Evolutionary conservation across 192 early-diverging fungal species (phyloP).

Genomic region (Coemansia sp.): DNA sequence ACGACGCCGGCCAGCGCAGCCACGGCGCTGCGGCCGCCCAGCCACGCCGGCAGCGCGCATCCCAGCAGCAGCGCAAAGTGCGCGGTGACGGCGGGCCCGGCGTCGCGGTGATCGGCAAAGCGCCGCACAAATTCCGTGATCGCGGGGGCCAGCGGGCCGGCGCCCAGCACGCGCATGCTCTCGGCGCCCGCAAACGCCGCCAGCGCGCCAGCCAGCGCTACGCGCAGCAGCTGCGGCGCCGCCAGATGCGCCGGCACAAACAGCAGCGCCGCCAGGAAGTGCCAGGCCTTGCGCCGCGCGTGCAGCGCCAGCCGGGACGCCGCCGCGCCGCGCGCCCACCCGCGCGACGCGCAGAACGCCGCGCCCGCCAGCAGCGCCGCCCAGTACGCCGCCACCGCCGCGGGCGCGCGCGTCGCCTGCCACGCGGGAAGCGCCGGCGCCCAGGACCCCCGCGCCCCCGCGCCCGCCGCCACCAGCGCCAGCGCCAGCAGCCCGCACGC

Average conservation of each 20-base stretch:
- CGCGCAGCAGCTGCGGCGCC: constrained; percentile 64
- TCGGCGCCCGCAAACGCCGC: constrained; percentile 71
- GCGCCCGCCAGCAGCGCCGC: constrained; percentile 2
- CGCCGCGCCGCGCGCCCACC: neutral
- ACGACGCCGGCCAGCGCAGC: constrained; percentile 73
- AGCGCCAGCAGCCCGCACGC: constrained; percentile 11
- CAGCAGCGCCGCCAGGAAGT: constrained; percentile 76
- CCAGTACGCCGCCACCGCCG: constrained; percentile 26
- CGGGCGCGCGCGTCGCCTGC: neutral
- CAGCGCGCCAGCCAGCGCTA: constrained; percentile 78
- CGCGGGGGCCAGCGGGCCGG: constrained; percentile 60
- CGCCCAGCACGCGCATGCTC: constrained; percentile 69
- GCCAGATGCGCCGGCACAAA: constrained; percentile 74
- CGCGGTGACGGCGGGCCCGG: constrained; percentile 75
- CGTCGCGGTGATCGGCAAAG: constrained; percentile 84
- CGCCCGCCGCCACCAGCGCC: constrained; percentile 1
- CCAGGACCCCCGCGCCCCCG: constrained; percentile 24
- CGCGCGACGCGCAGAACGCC: neutral
- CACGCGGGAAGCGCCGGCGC: constrained; percentile 1
- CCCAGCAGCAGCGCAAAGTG: constrained; percentile 89
- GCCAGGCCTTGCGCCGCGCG: constrained; percentile 80
- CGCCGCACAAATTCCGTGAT: constrained; percentile 69
- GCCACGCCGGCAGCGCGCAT: constrained; percentile 87
- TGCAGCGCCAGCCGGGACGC: constrained; percentile 48
- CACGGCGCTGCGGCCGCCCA: constrained; percentile 55